Conservation (phyloP, 768 basidiomycete species). For the Lactarius tabidus region DNA sequence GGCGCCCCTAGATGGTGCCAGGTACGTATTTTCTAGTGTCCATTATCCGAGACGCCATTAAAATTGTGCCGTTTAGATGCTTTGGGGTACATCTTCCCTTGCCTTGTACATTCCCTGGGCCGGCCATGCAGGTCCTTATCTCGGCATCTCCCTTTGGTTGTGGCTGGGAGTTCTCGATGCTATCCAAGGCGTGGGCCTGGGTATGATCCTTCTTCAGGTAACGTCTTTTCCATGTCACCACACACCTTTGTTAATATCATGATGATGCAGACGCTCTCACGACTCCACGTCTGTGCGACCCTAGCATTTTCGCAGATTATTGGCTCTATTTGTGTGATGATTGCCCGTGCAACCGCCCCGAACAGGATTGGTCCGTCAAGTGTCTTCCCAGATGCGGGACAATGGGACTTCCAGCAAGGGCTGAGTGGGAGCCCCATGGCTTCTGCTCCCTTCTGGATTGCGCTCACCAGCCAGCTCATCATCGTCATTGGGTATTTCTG, state of each 20-base stretch:
- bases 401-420: slow-evolving; percentile 81
- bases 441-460: slow-evolving; percentile 83
- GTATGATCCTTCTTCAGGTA: slow-evolving; percentile 80
- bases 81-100: slow-evolving; percentile 94
- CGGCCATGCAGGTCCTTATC: slow-evolving; percentile 77
- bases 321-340: slow-evolving; percentile 86
- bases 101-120: slow-evolving; percentile 95
- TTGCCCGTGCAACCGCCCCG: slow-evolving; percentile 87
- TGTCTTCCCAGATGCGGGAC: slow-evolving; percentile 89
- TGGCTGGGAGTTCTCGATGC: slow-evolving; percentile 96
- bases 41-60: not conserved
- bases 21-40: slow-evolving; percentile 36
- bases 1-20: slow-evolving; percentile 96
- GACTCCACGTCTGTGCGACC: slow-evolving; percentile 91
- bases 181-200: slow-evolving; percentile 89
- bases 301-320: slow-evolving; percentile 88
- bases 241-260: slow-evolving; percentile 1
- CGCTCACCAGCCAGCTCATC: slow-evolving; percentile 70
- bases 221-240: slow-evolving; percentile 4
- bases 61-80: slow-evolving; percentile 47
- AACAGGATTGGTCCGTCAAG: slow-evolving; percentile 84
- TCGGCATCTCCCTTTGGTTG: slow-evolving; percentile 87
- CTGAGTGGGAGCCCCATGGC: slow-evolving; percentile 78
- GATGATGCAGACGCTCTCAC: slow-evolving; percentile 65
- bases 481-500: slow-evolving; percentile 92